A percentile compares a stretch with the other conserved stretches of the same genome.
phyloP scores from a whole-genome alignment of 345 rosid species.

The Stellera chamaejasme region DNA sequence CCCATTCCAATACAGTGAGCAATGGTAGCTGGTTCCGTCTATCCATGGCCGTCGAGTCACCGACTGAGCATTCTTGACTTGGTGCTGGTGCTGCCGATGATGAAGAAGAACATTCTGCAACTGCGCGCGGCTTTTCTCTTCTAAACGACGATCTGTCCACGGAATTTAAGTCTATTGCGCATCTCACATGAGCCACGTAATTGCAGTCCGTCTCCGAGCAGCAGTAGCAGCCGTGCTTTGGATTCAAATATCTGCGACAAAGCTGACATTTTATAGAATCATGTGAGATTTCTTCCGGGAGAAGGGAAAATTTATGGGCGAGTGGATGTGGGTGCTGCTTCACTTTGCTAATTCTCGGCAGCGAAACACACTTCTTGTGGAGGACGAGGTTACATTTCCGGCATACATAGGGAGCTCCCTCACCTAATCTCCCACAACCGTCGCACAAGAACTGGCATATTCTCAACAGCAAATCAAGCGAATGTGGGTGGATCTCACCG shows the following conservation, averaged over 20 bases:
- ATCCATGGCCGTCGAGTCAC: too few relatives aligned
- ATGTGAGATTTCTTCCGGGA: not conserved
- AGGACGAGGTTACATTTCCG: not conserved
- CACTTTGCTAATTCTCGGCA: not conserved
- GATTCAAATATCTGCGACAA: not conserved
- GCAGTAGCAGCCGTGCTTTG: conserved; percentile 9
- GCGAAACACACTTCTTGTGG: conserved; percentile 5
- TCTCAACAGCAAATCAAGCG: conserved; percentile 4
- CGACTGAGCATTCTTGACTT: too few relatives aligned
- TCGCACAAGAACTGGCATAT: conserved; percentile 1
- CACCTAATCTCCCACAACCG: not conserved
- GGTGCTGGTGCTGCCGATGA: too few relatives aligned
- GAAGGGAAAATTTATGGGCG: conserved; percentile 9
- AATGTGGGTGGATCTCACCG: not conserved
- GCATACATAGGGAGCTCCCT: not conserved
- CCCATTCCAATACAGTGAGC: too few relatives aligned
- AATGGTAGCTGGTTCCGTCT: too few relatives aligned
- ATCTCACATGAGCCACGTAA: conserved; percentile 13
- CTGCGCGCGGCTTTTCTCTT: too few relatives aligned
- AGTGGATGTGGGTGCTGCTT: conserved; percentile 12
- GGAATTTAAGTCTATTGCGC: not conserved
- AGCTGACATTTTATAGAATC: not conserved
- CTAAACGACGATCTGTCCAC: too few relatives aligned
- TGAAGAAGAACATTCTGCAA: too few relatives aligned
- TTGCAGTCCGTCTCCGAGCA: conserved; percentile 8